These are phyloP conservation scores for Pseudogymnoascus sp. DNA, from an alignment of 2,329 filamentous ascomycete species.

Conservation along the genomic window DNA sequence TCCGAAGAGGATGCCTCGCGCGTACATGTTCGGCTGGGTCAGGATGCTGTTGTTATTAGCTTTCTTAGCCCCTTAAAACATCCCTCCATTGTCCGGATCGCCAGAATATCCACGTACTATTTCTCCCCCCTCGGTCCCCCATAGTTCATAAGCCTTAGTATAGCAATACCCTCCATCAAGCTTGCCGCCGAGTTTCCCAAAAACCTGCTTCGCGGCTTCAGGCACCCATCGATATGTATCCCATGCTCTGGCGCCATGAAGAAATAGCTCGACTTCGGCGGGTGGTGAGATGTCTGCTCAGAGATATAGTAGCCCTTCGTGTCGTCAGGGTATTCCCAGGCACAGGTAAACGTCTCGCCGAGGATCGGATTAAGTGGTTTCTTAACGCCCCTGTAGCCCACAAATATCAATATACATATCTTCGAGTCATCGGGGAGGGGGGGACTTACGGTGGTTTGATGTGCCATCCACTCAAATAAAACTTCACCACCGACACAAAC, in stretches of 20 bases:
- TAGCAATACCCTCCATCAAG: constrained; percentile 94
- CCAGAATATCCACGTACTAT: constrained; percentile 59
- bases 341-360: constrained; percentile 89
- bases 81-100: neutral
- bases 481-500: constrained; percentile 94
- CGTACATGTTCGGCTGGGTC: constrained; percentile 99
- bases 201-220: constrained; percentile 93
- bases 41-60: constrained; percentile 54
- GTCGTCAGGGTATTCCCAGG: constrained; percentile 83
- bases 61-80: neutral
- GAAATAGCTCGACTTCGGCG: constrained; percentile 98
- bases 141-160: constrained; percentile 73
- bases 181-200: constrained; percentile 95
- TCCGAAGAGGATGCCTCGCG: constrained; percentile 89
- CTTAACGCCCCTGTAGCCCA: constrained; percentile 71
- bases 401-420: neutral
- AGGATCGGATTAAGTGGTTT: constrained; percentile 96
- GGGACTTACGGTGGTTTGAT: constrained; percentile 83
- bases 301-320: constrained; percentile 92
- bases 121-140: constrained; percentile 67
- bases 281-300: constrained; percentile 96
- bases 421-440: constrained; percentile 8
- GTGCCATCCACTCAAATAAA: constrained; percentile 98
- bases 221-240: constrained; percentile 88
- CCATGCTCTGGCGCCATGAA: constrained; percentile 93